Base-by-base conservation (phyloP, 345 rosid genomes). In the Durio zibethinus region DNA sequence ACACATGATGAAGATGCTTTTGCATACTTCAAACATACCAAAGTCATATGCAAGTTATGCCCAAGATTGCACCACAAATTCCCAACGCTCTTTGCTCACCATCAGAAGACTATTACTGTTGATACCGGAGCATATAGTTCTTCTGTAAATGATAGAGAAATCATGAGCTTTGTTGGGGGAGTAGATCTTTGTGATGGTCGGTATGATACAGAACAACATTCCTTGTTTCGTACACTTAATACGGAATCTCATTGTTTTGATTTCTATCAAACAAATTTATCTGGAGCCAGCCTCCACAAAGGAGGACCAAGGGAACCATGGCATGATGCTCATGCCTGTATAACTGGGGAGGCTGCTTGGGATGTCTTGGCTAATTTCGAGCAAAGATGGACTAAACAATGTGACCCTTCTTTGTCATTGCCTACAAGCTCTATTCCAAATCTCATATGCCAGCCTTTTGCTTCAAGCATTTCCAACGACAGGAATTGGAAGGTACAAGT, bases 291-390 rank as follows among this genome's bases (percentile, higher is more conserved):
- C 33, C 85, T 89, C 38, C 86, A 82, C n/a, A 90, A 69, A 80
- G 99, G 99, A 10, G 98, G 99, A 54, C 99, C 99, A 0, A 87
- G 98, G 78, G 94, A 85, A 78, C 99, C 98, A 1, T 93, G 99
- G 99, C 99, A 95, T 43, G 98, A 95, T 47, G 87, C 85, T 36
- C 97, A 93, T 82, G 88, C 90, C 59, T 84, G 90, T 12, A 75
- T 95, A 14, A 76, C 82, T 7, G 97, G 99, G 5, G 88, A 84
- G 67, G 98, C 91, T 1, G 98, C 99, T 64, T 80, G 86, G 89
- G 98, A 95, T 72, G 79, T 91, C 25, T 42, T 91, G 5, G 68
- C 86, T 69, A 95, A 93, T 74, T 93, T 95, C 18, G 97, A 95
- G 83, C 93, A 95, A 79, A 81, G 99, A 63, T 95, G 99, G 99